A percentile compares a stretch with the other conserved stretches of the same genome.
Evolutionary conservation across 2,329 filamentous ascomycete genomes (phyloP).

Genomic region (Fusarium redolens): DNA sequence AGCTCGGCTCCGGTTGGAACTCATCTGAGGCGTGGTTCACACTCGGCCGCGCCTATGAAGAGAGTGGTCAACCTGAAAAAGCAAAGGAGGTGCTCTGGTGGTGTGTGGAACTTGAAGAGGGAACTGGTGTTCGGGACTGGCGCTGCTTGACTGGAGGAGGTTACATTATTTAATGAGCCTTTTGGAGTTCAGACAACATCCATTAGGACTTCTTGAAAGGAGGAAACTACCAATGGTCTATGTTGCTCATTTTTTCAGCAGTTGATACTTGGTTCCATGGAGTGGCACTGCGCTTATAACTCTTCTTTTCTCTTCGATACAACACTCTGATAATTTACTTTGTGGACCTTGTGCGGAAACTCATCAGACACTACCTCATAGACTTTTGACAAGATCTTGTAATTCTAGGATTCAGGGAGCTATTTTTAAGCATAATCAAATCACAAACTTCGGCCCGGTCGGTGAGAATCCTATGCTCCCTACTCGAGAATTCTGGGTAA

Average conservation of each 20-base stretch:
- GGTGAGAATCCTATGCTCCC: neutral
- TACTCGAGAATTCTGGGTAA: neutral
- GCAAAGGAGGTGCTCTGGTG: conserved; percentile 96
- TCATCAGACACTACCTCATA: neutral
- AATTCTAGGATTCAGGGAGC: neutral
- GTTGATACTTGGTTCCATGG: neutral
- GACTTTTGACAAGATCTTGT: neutral
- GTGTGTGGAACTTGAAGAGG: conserved; percentile 95
- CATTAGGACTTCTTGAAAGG: conserved; percentile 1
- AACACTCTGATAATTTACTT: neutral
- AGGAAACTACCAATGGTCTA: conserved; percentile 1
- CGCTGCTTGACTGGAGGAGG: conserved; percentile 73
- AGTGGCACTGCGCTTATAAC: neutral
- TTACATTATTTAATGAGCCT: conserved; percentile 62
- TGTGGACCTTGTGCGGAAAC: neutral
- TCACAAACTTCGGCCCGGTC: neutral
- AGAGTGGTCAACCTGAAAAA: conserved; percentile 85
- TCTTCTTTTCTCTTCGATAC: conserved; percentile 11
- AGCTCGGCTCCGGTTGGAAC: conserved; percentile 89
- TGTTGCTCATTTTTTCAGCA: neutral
- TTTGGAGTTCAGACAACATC: neutral
- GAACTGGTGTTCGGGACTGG: conserved; percentile 83
- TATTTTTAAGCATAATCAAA: no score
- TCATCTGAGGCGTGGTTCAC: conserved; percentile 93
- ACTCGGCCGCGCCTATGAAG: conserved; percentile 87